Conservation (phyloP, 257 asterid species). For the Ophiorrhiza pumila region DNA sequence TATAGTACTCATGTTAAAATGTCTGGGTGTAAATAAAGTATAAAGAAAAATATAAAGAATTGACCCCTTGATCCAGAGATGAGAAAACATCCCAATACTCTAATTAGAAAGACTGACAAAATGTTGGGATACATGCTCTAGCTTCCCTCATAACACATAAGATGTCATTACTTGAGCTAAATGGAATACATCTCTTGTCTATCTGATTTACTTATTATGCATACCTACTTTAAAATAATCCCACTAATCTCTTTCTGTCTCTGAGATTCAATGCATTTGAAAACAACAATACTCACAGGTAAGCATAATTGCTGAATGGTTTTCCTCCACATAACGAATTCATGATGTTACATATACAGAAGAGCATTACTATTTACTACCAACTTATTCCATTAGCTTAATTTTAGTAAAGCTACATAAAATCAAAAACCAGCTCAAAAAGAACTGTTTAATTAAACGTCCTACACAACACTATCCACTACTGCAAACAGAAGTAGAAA, state of each 20-base stretch:
- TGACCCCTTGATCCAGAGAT: neutral
- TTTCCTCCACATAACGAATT: neutral
- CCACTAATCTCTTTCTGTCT: neutral
- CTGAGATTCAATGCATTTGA: neutral
- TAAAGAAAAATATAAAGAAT: neutral
- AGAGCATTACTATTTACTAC: neutral
- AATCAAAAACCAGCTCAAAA: neutral
- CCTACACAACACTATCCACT: neutral
- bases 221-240: neutral
- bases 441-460: neutral
- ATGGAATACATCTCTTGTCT: neutral
- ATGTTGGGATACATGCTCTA: neutral
- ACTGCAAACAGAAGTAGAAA: neutral
- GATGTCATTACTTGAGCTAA: too few relatives aligned
- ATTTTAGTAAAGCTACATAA: neutral
- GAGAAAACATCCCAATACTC: neutral
- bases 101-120: neutral
- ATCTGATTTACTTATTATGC: neutral
- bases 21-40: neutral
- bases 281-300: neutral
- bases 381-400: neutral
- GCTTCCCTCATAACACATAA: neutral
- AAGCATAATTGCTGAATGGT: neutral
- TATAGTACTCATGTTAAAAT: neutral
- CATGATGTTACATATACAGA: neutral